These are phyloP conservation scores for Verticillium nonalfalfae DNA, from an alignment of 2,329 filamentous ascomycete genomes.

Conservation along the genomic window DNA sequence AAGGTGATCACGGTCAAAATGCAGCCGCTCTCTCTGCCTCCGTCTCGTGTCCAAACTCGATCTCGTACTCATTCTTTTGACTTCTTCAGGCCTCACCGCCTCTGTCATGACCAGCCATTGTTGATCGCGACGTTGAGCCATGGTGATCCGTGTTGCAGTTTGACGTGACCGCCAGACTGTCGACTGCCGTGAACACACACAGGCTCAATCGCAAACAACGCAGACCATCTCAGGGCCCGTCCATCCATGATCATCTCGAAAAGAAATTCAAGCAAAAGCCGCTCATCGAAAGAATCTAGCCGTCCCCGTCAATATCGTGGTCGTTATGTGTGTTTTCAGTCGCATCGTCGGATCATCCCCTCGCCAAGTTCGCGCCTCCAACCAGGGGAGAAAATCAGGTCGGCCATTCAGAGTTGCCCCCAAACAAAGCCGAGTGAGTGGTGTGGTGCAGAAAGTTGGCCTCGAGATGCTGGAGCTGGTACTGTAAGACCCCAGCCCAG, in stretches of 20 bases:
- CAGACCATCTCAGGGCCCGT: background rate
- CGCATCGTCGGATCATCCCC: background rate
- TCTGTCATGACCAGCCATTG: too few species aligned
- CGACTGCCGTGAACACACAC: background rate
- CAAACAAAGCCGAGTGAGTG: slow-evolving; percentile 5
- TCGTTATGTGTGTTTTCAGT: background rate
- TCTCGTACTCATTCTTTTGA: background rate
- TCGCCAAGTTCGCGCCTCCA: background rate
- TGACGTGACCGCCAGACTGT: background rate
- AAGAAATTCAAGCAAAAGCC: background rate
- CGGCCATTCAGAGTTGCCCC: slow-evolving; percentile 8
- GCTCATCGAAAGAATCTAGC: background rate
- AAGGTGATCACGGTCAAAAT: background rate
- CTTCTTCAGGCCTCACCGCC: too few species aligned
- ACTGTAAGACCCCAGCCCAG: slow-evolving; percentile 11
- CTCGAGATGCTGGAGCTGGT: slow-evolving; percentile 4
- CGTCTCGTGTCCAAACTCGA: background rate
- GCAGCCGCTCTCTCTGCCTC: background rate
- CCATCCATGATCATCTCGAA: background rate
- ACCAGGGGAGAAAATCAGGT: slow-evolving; percentile 2
- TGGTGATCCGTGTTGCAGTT: background rate
- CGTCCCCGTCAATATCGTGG: background rate
- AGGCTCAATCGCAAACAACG: background rate
- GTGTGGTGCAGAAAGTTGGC: background rate
- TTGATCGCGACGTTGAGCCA: too few species aligned